Evolutionary conservation across 441 rosid genomes (phyloP).

Genomic region (Biscutella laevigata): DNA sequence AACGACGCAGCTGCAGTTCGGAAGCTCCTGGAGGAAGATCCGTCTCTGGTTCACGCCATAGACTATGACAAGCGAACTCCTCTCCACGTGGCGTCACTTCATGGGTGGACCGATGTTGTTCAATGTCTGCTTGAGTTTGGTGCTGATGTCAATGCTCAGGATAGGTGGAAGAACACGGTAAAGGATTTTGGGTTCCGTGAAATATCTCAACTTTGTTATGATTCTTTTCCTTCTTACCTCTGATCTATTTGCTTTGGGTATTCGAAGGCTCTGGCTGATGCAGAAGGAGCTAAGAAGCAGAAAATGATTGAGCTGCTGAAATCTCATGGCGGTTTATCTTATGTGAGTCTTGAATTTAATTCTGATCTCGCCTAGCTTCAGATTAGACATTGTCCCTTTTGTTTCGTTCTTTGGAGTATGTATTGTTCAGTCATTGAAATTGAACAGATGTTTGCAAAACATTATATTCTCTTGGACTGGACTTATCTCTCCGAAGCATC

Average conservation of each 20-base stretch:
- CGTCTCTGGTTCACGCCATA: conserved; percentile 69
- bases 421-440: conserved; percentile 2
- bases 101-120: conserved; percentile 89
- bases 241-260: conserved; percentile 2
- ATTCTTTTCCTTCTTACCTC: neutral
- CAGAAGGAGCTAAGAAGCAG: conserved; percentile 88
- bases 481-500: neutral
- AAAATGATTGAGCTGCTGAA: conserved; percentile 65
- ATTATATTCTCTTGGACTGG: neutral
- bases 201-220: neutral
- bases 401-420: neutral
- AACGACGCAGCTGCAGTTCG: conserved; percentile 79
- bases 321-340: conserved; percentile 81
- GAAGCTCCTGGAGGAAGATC: conserved; percentile 90
- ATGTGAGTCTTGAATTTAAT: conserved; percentile 40
- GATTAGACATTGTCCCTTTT: conserved; percentile 2
- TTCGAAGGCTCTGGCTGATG: conserved; percentile 90
- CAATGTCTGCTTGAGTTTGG: conserved; percentile 71
- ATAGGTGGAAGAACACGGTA: conserved; percentile 98
- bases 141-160: conserved; percentile 98
- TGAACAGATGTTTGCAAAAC: neutral
- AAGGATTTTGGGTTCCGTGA: neutral
- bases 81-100: conserved; percentile 90
- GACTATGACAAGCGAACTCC: conserved; percentile 94
- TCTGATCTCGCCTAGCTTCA: neutral